Conservation (phyloP, 441 rosid genomes). For the Gossypium schwendimanii region DNA sequence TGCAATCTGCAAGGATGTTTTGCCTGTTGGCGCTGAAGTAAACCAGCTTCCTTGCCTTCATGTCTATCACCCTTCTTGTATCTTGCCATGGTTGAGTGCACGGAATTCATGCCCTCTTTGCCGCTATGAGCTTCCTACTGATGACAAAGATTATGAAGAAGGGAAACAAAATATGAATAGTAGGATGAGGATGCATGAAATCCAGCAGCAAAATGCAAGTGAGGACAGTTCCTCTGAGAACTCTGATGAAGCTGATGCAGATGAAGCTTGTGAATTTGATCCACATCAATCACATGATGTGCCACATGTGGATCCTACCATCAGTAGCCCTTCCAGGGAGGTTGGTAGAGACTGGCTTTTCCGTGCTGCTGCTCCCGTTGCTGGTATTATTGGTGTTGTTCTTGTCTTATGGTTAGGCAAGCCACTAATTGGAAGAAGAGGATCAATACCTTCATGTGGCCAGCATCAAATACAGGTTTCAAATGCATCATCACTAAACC, state of each 20-base stretch:
- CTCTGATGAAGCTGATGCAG: conserved; percentile 40
- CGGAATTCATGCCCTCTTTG: conserved; percentile 93
- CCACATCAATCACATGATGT: conserved; percentile 19
- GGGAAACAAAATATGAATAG: conserved; percentile 33
- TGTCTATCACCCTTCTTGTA: conserved; percentile 70
- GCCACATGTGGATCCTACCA: conserved; percentile 10
- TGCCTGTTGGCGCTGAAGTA: conserved; percentile 45
- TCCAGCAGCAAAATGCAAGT: conserved; percentile 31
- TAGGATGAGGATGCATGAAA: conserved; percentile 24
- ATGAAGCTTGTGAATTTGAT: conserved; percentile 26
- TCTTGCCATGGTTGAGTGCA: conserved; percentile 74
- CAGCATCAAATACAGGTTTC: conserved; percentile 21
- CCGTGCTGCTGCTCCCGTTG: conserved; percentile 79
- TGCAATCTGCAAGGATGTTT: conserved; percentile 84
- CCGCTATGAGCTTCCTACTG: conserved; percentile 86
- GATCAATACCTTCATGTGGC: conserved; percentile 17
- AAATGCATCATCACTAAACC: conserved; percentile 21
- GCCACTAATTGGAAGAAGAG: conserved; percentile 37
- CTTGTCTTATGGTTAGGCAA: conserved; percentile 69
- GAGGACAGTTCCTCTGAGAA: conserved; percentile 38
- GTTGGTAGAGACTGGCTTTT: conserved; percentile 46
- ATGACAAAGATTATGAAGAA: conserved; percentile 74
- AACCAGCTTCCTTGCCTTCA: conserved; percentile 83
- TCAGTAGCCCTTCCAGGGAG: conserved; percentile 16
- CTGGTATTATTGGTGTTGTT: conserved; percentile 69